Conservation (phyloP, 768 basidiomycete species). For the Tricholoma bakamatsutake region DNA sequence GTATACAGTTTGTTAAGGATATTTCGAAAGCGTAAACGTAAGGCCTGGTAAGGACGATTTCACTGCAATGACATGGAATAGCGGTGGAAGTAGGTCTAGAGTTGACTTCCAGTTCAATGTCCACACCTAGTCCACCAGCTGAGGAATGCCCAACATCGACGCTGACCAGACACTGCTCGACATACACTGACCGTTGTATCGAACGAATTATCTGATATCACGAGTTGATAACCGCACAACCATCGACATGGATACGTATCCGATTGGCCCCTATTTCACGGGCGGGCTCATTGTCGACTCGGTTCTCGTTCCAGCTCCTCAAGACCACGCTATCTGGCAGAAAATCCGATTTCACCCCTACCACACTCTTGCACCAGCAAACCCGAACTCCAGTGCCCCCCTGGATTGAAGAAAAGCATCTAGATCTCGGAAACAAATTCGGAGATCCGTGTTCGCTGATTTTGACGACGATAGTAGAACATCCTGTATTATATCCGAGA, state of each 20-base stretch:
- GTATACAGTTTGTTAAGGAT: constrained; percentile 31
- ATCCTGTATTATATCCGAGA: background rate
- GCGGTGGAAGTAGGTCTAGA: constrained; percentile 9
- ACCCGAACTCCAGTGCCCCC: constrained; percentile 25
- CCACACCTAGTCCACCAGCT: constrained; percentile 3
- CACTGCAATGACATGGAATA: constrained; percentile 29
- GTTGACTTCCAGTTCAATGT: constrained; percentile 8
- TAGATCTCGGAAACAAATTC: constrained; percentile 13
- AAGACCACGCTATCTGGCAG: constrained; percentile 29
- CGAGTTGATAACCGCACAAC: constrained; percentile 26
- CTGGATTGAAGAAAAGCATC: constrained; percentile 19
- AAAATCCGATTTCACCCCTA: constrained; percentile 20
- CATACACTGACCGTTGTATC: constrained; percentile 24
- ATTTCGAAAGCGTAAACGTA: constrained; percentile 27
- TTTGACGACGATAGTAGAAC: background rate
- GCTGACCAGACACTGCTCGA: constrained; percentile 33
- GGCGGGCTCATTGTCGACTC: constrained; percentile 24
- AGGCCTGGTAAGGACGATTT: constrained; percentile 23
- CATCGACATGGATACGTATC: constrained; percentile 21
- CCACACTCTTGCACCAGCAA: constrained; percentile 17
- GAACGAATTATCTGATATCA: constrained; percentile 33
- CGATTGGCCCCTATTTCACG: constrained; percentile 7
- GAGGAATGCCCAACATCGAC: constrained; percentile 24
- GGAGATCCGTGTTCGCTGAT: constrained; percentile 10
- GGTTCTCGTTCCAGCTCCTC: constrained; percentile 30